phyloP scores from a whole-genome alignment of 129 eudicot genomes.

The Escallonia herrerae region DNA sequence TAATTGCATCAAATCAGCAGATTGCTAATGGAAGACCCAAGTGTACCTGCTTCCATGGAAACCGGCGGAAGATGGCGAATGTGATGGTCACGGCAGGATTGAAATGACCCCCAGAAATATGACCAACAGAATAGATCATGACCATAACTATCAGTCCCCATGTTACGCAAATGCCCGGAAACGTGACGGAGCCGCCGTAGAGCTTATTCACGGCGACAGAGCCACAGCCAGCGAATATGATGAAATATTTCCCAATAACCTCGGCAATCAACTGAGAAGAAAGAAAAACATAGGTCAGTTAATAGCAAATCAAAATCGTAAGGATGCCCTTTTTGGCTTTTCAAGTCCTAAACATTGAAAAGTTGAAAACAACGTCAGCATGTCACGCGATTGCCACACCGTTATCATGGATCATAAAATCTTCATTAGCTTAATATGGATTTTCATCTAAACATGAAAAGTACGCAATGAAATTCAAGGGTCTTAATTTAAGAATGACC shows the following conservation, averaged over 20 bases:
- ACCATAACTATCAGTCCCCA: conserved; percentile 78
- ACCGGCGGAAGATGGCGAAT: conserved; percentile 35
- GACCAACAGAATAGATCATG: conserved; percentile 56
- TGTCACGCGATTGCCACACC: too few relatives aligned
- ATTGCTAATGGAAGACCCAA: too few relatives aligned
- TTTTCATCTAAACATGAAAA: too few relatives aligned
- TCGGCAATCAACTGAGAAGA: conserved; percentile 52
- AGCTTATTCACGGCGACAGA: conserved; percentile 48
- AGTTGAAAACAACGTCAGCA: too few relatives aligned
- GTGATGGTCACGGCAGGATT: conserved; percentile 70
- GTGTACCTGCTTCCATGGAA: conserved; percentile 48
- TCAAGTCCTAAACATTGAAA: too few relatives aligned
- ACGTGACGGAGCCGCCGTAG: conserved; percentile 40
- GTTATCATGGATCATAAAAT: too few relatives aligned
- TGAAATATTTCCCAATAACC: conserved; percentile 47
- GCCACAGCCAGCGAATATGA: conserved; percentile 63
- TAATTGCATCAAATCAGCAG: too few relatives aligned
- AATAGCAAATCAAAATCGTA: not conserved
- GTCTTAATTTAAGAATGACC: too few relatives aligned
- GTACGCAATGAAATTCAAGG: too few relatives aligned
- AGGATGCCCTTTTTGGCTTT: too few relatives aligned
- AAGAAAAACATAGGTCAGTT: not conserved
- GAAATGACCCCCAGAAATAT: conserved; percentile 72
- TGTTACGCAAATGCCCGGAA: conserved; percentile 56
- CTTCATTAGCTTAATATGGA: too few relatives aligned